Evolutionary conservation across 1,284 basidiomycete species (phyloP).

Genomic region (Sporisorium graminicola): DNA sequence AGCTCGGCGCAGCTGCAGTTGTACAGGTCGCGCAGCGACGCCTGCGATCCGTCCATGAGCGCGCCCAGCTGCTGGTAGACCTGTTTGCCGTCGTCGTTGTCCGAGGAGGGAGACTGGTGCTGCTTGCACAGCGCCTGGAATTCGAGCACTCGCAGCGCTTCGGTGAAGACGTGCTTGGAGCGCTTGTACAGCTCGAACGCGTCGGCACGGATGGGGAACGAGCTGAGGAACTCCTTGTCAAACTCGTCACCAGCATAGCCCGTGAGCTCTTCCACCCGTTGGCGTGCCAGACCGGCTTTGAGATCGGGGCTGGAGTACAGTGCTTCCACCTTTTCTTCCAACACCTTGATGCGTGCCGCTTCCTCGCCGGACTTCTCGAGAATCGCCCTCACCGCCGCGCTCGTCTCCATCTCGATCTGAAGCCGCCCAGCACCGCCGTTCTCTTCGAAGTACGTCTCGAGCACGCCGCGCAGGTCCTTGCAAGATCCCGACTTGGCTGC

Average conservation of each 20-base stretch:
- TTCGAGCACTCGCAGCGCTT: conserved; percentile 59
- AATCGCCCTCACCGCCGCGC: conserved; percentile 26
- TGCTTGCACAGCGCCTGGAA: conserved; percentile 56
- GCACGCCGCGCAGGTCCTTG: conserved; percentile 53
- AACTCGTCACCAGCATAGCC: conserved; percentile 54
- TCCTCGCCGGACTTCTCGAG: conserved; percentile 55
- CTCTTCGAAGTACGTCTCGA: conserved; percentile 56
- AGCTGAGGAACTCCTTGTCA: conserved; percentile 58
- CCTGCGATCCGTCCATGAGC: conserved; percentile 64
- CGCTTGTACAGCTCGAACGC: conserved; percentile 57
- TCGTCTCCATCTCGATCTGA: conserved; percentile 39
- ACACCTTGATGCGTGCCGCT: conserved; percentile 54
- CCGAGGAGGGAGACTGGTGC: neutral
- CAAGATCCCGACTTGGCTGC: conserved; percentile 4
- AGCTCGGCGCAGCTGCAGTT: conserved; percentile 65
- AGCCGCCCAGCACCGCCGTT: conserved; percentile 33
- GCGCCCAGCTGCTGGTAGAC: conserved; percentile 57
- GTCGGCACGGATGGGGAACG: conserved; percentile 64
- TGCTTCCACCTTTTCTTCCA: conserved; percentile 46
- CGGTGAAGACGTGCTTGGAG: conserved; percentile 64
- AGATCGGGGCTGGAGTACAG: conserved; percentile 11
- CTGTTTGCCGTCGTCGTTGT: conserved; percentile 12
- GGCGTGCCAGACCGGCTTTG: conserved; percentile 36
- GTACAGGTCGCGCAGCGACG: conserved; percentile 58
- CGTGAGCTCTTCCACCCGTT: conserved; percentile 55